Evolutionary conservation across 2,329 filamentous ascomycete genomes (phyloP).

Genomic region (Dendryphion nanum): DNA sequence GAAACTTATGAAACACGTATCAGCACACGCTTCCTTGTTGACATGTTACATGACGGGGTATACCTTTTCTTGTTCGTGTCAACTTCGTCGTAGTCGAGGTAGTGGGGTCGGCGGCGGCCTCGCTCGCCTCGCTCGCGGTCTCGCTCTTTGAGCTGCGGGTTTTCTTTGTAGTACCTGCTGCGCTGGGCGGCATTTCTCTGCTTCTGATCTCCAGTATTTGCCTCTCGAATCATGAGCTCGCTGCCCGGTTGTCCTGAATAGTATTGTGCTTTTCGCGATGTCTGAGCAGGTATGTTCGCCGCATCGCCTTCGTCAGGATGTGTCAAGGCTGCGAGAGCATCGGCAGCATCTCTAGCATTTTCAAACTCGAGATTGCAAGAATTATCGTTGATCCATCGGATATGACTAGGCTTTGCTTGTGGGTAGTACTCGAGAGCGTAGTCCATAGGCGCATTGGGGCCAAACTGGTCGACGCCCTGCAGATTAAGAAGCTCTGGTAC

Average conservation of each 20-base stretch:
- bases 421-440: conserved; percentile 71
- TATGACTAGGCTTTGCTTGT: conserved; percentile 51
- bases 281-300: conserved; percentile 52
- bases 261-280: conserved; percentile 66
- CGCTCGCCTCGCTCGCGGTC: conserved; percentile 26
- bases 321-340: conserved; percentile 54
- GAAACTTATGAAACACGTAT: too few relatives aligned
- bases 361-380: conserved; percentile 84
- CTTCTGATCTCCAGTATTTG: conserved; percentile 76
- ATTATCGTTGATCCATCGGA: conserved; percentile 95
- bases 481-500: conserved; percentile 72
- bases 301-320: conserved; percentile 45
- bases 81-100: conserved; percentile 29
- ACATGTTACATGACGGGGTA: too few relatives aligned
- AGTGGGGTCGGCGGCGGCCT: conserved; percentile 53
- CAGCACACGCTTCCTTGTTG: too few relatives aligned
- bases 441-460: conserved; percentile 73
- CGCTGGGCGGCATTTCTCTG: conserved; percentile 71
- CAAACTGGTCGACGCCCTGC: conserved; percentile 77
- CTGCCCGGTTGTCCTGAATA: conserved; percentile 67
- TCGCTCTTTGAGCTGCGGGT: conserved; percentile 76
- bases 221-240: conserved; percentile 69
- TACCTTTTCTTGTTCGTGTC: conserved; percentile 1
- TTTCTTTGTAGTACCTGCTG: conserved; percentile 88
- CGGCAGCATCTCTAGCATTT: conserved; percentile 51